Evolutionary conservation across 331 rosid species (phyloP).

Genomic region (Saraca asoca): DNA sequence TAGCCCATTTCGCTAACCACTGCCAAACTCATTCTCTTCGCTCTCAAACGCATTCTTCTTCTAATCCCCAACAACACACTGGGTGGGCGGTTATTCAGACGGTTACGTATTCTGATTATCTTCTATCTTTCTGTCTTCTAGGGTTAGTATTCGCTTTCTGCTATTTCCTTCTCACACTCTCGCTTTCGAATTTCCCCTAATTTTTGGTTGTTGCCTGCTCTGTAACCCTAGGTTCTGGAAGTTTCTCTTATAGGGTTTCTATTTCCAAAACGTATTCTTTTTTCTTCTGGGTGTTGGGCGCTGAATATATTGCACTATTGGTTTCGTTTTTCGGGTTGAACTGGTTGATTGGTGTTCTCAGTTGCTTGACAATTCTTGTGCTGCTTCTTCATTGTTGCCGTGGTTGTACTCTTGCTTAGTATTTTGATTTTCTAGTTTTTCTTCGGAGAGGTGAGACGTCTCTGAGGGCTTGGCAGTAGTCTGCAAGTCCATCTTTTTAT

Average conservation of each 20-base stretch:
- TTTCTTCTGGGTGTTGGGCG: constrained; percentile 32
- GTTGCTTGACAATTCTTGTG: constrained; percentile 25
- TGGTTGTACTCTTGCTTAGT: constrained; percentile 22
- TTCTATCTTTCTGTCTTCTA: constrained; percentile 50
- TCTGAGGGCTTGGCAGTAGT: constrained; percentile 43
- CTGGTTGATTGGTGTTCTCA: constrained; percentile 44
- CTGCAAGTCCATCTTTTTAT: constrained; percentile 57
- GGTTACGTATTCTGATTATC: constrained; percentile 53
- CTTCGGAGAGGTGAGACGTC: constrained; percentile 42
- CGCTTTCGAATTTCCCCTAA: constrained; percentile 28
- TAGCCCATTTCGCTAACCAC: constrained; percentile 18
- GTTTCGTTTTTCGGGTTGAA: constrained; percentile 35
- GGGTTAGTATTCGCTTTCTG: constrained; percentile 54
- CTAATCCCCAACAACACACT: constrained; percentile 31
- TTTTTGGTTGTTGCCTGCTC: constrained; percentile 21
- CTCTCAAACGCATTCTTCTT: constrained; percentile 52
- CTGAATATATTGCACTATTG: constrained; percentile 39
- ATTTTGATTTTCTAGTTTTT: constrained; percentile 17
- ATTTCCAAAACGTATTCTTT: constrained; percentile 20
- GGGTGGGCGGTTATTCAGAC: constrained; percentile 48
- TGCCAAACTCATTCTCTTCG: neutral
- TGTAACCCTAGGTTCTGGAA: constrained; percentile 55
- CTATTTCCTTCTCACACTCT: constrained; percentile 27
- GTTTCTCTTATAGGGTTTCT: constrained; percentile 60
- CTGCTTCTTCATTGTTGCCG: constrained; percentile 24